Conservation (phyloP, 108 stramenopile genomes). For the Pseudonitzschia pungens region DNA sequence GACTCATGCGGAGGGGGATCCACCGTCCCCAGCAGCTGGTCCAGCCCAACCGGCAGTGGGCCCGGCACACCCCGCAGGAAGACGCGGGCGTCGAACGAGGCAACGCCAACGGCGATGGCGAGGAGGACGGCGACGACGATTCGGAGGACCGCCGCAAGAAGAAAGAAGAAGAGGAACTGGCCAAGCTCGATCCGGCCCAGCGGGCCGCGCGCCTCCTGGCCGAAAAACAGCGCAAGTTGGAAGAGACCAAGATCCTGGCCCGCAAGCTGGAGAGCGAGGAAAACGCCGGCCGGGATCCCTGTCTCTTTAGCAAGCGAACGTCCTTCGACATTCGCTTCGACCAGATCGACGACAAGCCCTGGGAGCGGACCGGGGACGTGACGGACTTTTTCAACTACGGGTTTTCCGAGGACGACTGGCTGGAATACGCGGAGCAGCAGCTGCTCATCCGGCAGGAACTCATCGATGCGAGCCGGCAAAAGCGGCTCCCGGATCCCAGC, state of each 20-base stretch:
- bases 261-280: constrained; percentile 78
- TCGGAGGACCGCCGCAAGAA: constrained; percentile 25
- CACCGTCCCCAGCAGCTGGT: constrained; percentile 38
- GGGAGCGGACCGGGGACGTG: constrained; percentile 61
- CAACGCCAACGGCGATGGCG: constrained; percentile 15
- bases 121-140: constrained; percentile 23
- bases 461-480: constrained; percentile 81
- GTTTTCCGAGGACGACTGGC: constrained; percentile 82
- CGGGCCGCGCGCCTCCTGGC: constrained; percentile 61
- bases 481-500: constrained; percentile 73
- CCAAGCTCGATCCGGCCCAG: constrained; percentile 76
- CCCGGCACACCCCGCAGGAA: constrained; percentile 32
- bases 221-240: constrained; percentile 77
- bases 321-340: constrained; percentile 91
- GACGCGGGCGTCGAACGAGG: background rate
- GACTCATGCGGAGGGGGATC: constrained; percentile 78
- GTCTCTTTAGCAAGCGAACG: constrained; percentile 85
- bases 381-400: constrained; percentile 91
- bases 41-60: constrained; percentile 82
- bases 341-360: constrained; percentile 93
- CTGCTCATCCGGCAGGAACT: constrained; percentile 83
- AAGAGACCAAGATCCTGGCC: constrained; percentile 68
- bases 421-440: constrained; percentile 83
- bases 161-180: constrained; percentile 53
- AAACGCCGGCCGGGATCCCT: constrained; percentile 89